Percentiles rank a stretch among this genome's conserved stretches.
phyloP scores from a whole-genome alignment of 2,329 filamentous ascomycete species.

The Alternaria sp. region DNA sequence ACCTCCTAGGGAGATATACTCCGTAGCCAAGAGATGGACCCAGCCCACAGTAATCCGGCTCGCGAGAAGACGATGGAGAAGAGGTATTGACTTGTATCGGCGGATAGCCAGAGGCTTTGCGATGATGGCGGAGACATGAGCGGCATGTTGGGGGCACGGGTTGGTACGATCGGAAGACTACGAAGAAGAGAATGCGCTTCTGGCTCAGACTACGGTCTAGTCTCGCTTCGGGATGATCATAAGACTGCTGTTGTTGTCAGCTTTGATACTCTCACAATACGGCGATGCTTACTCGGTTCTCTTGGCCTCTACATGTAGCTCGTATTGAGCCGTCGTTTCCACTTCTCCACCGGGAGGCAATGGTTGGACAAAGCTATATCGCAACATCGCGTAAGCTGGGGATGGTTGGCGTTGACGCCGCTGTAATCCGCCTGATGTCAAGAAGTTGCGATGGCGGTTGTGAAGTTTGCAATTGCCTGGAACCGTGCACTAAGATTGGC shows the following conservation, averaged over 20 bases:
- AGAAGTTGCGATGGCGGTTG: too few relatives aligned
- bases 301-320: background rate
- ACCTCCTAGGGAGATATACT: background rate
- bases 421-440: background rate
- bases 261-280: background rate
- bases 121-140: background rate
- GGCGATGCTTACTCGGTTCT: background rate
- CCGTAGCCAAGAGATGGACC: background rate
- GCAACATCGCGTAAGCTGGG: background rate
- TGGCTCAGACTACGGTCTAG: background rate
- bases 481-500: too few relatives aligned
- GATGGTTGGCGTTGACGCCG: background rate
- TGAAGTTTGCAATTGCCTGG: accelerated
- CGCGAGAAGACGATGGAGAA: background rate
- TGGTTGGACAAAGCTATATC: background rate
- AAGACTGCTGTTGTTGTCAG: background rate
- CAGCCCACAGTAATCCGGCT: too few relatives aligned
- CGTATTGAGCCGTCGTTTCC: background rate
- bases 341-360: background rate
- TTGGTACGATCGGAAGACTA: background rate
- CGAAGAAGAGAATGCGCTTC: background rate
- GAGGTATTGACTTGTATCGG: background rate
- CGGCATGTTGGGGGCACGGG: background rate
- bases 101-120: background rate
- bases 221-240: background rate